Base-by-base conservation (phyloP, 2,329 filamentous ascomycete species). In the Cadophora luteo-olivacea region DNA sequence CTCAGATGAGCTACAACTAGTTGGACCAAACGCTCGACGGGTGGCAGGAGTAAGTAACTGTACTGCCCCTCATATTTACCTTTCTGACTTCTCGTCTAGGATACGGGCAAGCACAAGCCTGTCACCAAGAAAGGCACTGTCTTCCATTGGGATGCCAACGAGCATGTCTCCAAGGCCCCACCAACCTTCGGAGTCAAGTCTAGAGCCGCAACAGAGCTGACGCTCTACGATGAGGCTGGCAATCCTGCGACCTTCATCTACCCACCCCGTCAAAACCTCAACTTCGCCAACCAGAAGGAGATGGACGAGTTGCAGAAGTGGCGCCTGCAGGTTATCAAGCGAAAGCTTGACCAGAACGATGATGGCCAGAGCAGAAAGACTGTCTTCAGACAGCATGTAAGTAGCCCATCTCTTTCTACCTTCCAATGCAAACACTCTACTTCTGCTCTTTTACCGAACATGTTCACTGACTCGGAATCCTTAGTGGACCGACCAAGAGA, bases 91-190 rank as follows among this genome's bases (percentile, higher is more conserved):
- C 14, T 19, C 6, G 4, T 2, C 4, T 14, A 60, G 55, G 55
- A 60, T 8, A 5, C 14, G 5, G 55, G 55, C n/a, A 60, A 60
- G 55, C 55, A 60, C n/a, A 32, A 22, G 14, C 36, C 32, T 14
- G n/a, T 60, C 12, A 24, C 33, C 12, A 25, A 25, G 14, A 60
- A 60, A 41, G 33, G 55, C 33, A 55, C 52, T 12, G 33, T 32
- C 14, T 60, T 60, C n/a, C 55, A 60, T 9, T 60, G 55, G 55
- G 36, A 41, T 60, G 33, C 32, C 4, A 60, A 60, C 16, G 36
- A 22, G 12, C 55, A 60, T 9, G 9, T 60, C 22, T 38, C 55
- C n/a, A 41, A 60, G n/a, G 55, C 22, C 4, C n/a, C 55, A 19
- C 55, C 55, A 41, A 24, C 32, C 7, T 19, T 60, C 2, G 55